These are phyloP conservation scores for Erythrophleum fordii DNA, from an alignment of 306 rosid species.

Conservation along the genomic window DNA sequence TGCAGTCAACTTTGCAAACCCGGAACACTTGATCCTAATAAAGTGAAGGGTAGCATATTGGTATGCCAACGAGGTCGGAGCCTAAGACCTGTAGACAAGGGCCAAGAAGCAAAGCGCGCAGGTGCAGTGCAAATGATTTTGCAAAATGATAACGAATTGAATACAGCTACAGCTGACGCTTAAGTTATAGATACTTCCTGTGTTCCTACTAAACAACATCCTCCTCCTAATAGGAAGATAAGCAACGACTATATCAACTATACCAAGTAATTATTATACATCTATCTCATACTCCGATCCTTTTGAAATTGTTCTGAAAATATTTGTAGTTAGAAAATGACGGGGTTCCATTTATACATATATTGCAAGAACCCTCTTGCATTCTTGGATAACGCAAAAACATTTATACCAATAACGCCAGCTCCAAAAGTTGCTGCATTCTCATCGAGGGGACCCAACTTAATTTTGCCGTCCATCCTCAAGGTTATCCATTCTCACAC, in stretches of 20 bases:
- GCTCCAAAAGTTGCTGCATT: constrained; percentile 63
- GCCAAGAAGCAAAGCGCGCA: neutral
- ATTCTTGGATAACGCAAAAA: constrained; percentile 40
- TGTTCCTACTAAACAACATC: no score
- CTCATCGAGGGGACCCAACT: constrained; percentile 70
- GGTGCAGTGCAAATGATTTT: neutral
- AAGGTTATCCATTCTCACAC: constrained; percentile 48
- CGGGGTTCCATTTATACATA: neutral
- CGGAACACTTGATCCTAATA: neutral
- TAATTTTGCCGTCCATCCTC: constrained; percentile 44
- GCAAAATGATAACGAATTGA: neutral
- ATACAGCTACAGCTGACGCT: neutral
- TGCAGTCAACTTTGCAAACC: neutral
- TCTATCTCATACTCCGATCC: neutral
- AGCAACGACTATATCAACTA: no score
- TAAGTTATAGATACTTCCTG: neutral
- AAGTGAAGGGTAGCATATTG: neutral
- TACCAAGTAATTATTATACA: no score
- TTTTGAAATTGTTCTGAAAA: neutral
- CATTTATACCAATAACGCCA: constrained; percentile 43
- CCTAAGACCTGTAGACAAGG: neutral
- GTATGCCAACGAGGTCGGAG: neutral
- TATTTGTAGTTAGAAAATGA: neutral
- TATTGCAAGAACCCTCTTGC: constrained; percentile 44
- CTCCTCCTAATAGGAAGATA: no score